Evolutionary conservation across 148 eudicot species (phyloP).

Genomic region (Arbutus unedo): DNA sequence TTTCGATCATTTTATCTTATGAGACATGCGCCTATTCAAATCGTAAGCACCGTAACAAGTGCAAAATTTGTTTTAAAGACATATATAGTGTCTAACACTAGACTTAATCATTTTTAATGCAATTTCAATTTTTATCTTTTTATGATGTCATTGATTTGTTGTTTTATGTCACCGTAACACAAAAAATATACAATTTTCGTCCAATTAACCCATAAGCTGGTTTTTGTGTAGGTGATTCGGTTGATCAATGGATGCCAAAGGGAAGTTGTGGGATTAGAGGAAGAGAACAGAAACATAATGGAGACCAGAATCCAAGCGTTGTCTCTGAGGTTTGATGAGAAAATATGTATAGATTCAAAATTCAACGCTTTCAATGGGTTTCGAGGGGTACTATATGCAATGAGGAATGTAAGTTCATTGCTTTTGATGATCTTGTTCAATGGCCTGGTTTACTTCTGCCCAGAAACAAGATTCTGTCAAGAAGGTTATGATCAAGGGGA

Average conservation of each 20-base stretch:
- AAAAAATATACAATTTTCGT: too few species aligned
- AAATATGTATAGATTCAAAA: constrained; percentile 33
- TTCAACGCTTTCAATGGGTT: constrained; percentile 48
- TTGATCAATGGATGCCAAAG: constrained; percentile 41
- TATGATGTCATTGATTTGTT: too few species aligned
- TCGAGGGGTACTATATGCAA: constrained; percentile 42
- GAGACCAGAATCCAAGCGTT: constrained; percentile 45
- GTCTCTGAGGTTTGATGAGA: constrained; percentile 38
- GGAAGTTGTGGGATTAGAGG: constrained; percentile 44
- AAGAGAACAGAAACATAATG: constrained; percentile 40
- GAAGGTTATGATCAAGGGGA: constrained; percentile 26
- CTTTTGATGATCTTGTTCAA: constrained; percentile 38
- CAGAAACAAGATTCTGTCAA: constrained; percentile 30
- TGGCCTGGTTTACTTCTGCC: constrained; percentile 42
- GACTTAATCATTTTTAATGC: too few species aligned
- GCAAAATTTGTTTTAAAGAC: too few species aligned
- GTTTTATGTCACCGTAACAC: too few species aligned
- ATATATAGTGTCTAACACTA: too few species aligned
- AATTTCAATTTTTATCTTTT: too few species aligned
- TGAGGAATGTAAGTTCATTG: constrained; percentile 43
- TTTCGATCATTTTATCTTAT: too few species aligned
- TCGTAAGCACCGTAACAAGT: too few species aligned
- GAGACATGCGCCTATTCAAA: too few species aligned
- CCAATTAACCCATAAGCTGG: not conserved
- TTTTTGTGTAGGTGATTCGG: constrained; percentile 34